These are phyloP conservation scores for Trebouxia sp. DNA, from an alignment of 139 green algal species.

Conservation along the genomic window DNA sequence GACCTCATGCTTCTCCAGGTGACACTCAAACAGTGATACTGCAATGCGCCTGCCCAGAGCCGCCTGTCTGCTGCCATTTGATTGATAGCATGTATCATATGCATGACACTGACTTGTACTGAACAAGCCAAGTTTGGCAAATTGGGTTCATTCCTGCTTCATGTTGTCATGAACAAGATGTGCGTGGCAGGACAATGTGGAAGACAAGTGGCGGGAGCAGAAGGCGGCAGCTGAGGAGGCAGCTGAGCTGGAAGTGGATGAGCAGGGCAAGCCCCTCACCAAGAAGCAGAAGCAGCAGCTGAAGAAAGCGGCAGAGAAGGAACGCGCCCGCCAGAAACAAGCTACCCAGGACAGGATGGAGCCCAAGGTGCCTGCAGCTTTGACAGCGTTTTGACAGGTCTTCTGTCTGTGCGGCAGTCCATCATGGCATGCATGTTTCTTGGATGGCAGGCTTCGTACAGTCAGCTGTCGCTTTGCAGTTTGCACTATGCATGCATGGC, in stretches of 20 bases:
- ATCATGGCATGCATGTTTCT: no score
- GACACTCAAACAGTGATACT: no score
- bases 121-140: no score
- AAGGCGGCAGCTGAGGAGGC: slow-evolving; percentile 36
- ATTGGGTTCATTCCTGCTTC: neutral
- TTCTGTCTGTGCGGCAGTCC: no score
- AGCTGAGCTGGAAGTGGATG: slow-evolving; percentile 22
- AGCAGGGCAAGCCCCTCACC: slow-evolving; percentile 40
- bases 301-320: slow-evolving; percentile 36
- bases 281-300: slow-evolving; percentile 44
- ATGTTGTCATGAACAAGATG: neutral
- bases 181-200: slow-evolving; percentile 51
- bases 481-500: no score
- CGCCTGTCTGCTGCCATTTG: no score
- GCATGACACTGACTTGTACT: no score
- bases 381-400: no score
- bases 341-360: slow-evolving; percentile 19
- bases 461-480: no score
- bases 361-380: slow-evolving; percentile 8
- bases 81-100: no score
- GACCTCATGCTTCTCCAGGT: slow-evolving; percentile 46
- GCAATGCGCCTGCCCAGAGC: no score
- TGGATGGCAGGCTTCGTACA: no score
- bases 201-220: slow-evolving; percentile 56
- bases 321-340: neutral